Evolutionary conservation across 2,329 filamentous ascomycete genomes (phyloP), one percentile per base, ranked within the genome.

Genomic region (Blastomyces gilchristii): DNA sequence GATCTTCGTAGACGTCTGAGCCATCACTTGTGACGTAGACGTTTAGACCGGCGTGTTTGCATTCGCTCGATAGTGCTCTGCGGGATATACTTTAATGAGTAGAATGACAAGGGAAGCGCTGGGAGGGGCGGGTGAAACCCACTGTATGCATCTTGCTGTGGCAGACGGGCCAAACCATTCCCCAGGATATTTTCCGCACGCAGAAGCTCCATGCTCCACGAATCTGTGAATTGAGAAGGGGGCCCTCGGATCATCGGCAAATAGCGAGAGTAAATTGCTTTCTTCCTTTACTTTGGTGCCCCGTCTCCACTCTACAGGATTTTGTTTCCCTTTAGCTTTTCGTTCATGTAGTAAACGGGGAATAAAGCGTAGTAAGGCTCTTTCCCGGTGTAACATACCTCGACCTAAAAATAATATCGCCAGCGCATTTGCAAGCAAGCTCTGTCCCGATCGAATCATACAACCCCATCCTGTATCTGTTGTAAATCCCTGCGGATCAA

Each of bases 151-250:
- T 63, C 88, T 86, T 57, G 94, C 92, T 11, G 94, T 95, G 7
- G 94, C 94, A 22, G 91, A 97, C n/a, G 94, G 94, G 0, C 94
- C 94, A 76, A 99, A 99, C 94, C 94, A 99, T 76, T 97, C 91
- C 47, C 94, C 94, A 0, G 94, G 94, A 71, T 95, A 90, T 76
- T 96, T 97, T 3, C 91, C 92, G 75, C 94, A 99, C 2, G 88
- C 87, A 45, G 83, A 81, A 31, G 91, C 91, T 22, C 94, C 94
- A 69, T 96, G 89, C 61, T 87, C 82, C 45, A 99, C 94, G 71
- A 99, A 99, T 65, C 87, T 90, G 71, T 99, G 94, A 69, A 99
- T 91, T 1, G 93, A 97, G 73, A 96, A 97, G 0, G 91, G 90
- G 3, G 94, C 91, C 67, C 82, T 83, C 2, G 90, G 85, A 66